Base-by-base conservation (phyloP, 2,329 filamentous ascomycete genomes). In the Aureobasidium zeae region DNA sequence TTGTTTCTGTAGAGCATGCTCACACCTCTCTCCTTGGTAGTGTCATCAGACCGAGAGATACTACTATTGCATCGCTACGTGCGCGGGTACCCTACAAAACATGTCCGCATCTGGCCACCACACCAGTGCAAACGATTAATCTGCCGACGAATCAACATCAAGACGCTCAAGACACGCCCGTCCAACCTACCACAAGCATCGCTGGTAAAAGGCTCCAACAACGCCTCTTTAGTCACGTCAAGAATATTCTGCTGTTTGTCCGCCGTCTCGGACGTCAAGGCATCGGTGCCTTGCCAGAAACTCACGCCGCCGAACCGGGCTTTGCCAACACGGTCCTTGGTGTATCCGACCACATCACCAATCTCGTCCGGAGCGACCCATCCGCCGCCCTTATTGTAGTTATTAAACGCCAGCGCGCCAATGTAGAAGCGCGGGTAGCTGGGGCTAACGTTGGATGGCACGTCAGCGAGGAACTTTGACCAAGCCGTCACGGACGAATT, bases 281-380 rank as follows among this genome's bases (percentile, higher is more conserved):
- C 43, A 26, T 45, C 43, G 3, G 33, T 37, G 28, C 43, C 43
- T 24, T 45, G 26, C 43, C 43, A 45, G 12, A 45, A n/a, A 17
- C 19, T 45, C 19, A 38, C 43, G 17, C 43, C 43, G 10, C 43
- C 43, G 20, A 45, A 45, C 8, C 19, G 19, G 6, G 10, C 30
- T 13, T 29, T 28, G 22, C 39, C 39, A 16, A 43, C 30, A 11
- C 28, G 28, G 4, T 36, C 15, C 21, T 34, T 36, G 26, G 32
- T 38, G 15, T 30, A 34, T 20, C 30, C 26, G 33, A 38, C 28
- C 2, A 37, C 25, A 16, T 36, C 25, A 28, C 22, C 33, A 34
- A 45, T 38, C 13, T 12, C 16, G 12, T 45, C 26, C 8, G 43
- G 43, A 2, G 19, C 34, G 5, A 45, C 34, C 20, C 12, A 45